Base-by-base conservation (phyloP, 768 basidiomycete species). In the Mycena vitilis region DNA sequence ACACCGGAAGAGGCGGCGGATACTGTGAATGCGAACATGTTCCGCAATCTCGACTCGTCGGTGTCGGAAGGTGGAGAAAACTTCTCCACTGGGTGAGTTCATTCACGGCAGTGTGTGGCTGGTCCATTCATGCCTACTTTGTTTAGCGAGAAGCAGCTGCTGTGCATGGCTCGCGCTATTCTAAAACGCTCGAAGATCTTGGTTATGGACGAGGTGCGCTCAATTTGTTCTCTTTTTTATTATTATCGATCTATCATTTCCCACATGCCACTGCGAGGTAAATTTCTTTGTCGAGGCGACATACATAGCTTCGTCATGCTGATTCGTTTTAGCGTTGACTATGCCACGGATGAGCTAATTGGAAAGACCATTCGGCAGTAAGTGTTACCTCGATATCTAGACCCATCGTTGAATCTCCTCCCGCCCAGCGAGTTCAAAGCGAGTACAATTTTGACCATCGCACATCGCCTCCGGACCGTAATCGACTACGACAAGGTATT, bases 11-110 rank as follows among this genome's bases (percentile, higher is more conserved):
- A 86, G 67, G 81, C 78, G 10, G 75, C 77, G 9, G 83, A 84
- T 12, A 82, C 80, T 20, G 79, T 92, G 61, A 95, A 95, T 69
- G 82, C 75, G 42, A 95, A 95, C 68, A 86, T 92, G 1, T 94
- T 94, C 86, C 86, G 90, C 22, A 87, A 90, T 73, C 81, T 94
- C 8, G 92, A 95, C 67, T 91, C 88, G 0, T 68, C 83, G 15
- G 91, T 94, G 5, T 90, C 91, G 1, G 94, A 95, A 80, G 92
- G 92, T 0, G 94, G 93, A 12, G 95, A 96, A 15, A 96, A 95
- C 80, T 95, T 96, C 76, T 94, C 92, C 0, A 90, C 92, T 5
- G 93, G 92, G 91, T 91, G 65, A 57, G 84, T 75, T 5, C 45
- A 15, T 37, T 60, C 51, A 59, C n/a, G n/a, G n/a, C n/a, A 13